Evolutionary conservation across 306 rosid genomes (phyloP), one percentile per base, ranked within the genome.

Genomic region (Crotalaria pallida): DNA sequence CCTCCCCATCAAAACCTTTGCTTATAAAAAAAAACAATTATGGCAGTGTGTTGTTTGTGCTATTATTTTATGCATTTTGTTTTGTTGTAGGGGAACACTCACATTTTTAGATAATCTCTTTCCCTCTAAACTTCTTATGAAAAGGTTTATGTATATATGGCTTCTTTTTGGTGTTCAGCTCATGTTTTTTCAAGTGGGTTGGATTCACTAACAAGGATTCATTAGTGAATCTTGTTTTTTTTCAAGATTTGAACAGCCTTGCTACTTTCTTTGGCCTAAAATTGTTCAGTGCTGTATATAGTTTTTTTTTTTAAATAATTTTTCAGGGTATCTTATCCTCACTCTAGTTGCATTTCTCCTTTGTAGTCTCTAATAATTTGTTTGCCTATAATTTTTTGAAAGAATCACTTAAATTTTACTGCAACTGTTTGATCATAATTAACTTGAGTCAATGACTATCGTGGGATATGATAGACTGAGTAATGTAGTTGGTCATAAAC

Each of bases 1-100:
- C n/a, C n/a, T n/a, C n/a, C n/a, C n/a, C n/a, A n/a, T n/a, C n/a
- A n/a, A n/a, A n/a, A n/a, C n/a, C n/a, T n/a, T n/a, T n/a, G n/a
- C n/a, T n/a, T n/a, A n/a, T n/a, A n/a, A n/a, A n/a, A n/a, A n/a
- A n/a, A n/a, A n/a, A n/a, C n/a, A n/a, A n/a, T n/a, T n/a, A n/a
- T 53, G 48, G 59, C 56, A 63, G 2, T 63, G 24, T 21, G 61
- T n/a, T 49, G n/a, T 27, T 36, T 53, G 26, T 29, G 59, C 29
- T 19, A 1, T 33, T 26, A 7, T 74, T 45, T 38, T 16, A 22
- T 52, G 45, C 36, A 27, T 65, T 64, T 64, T 44, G 73, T 65
- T 64, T 64, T 44, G 73, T 53, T 55, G 51, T 21, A 55, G 73
- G 17, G 19, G 67, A 56, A 65, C 34, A 22, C 67, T 15, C 13